Base-by-base conservation (phyloP, 306 rosid species). In the Cercis canadensis region DNA sequence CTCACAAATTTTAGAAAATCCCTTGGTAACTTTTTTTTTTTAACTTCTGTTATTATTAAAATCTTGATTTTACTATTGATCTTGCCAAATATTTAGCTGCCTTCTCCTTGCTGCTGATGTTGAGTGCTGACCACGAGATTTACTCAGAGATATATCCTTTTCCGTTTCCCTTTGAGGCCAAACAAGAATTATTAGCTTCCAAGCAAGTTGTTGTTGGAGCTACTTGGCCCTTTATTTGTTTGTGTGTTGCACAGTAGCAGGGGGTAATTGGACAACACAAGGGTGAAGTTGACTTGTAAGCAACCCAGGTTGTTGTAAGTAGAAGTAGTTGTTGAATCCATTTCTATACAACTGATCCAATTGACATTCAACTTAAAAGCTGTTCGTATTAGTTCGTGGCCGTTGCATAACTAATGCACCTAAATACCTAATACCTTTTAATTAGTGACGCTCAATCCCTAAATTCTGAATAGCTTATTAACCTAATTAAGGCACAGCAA, bases 351-450 rank as follows among this genome's bases (percentile, higher is more conserved):
- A 50, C 29, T 24, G 3, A 13, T 12, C 15, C 17, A 12, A 46
- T 44, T 37, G 16, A 43, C 57, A 67, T 9, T 51, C 12, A 19
- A 44, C 33, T 43, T 13, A 18, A 15, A 44, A n/a, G 59, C 45
- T 65, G 53, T 3, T 46, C 44, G 54, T 37, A 49, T 64, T 32
- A 31, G 14, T 17, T 17, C 4, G 49, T 65, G 11, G 44, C 32
- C 12, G 40, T 67, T 67, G 58, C 69, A 67, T 51, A 24, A 33
- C 57, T 79, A 67, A 13, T 68, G 67, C 18, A 68, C 67, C 76
- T 31, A 62, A 52, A 24, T 24, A 24, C 29, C 29, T 24, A 24
- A 24, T 24, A 66, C 64, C 55, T 44, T 53, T 15, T 51, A 45
- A 24, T 14, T 14, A n/a, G 16, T 32, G 9, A 11, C 16, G 10